Percentiles rank a stretch among this genome's conserved stretches.
phyloP scores from a whole-genome alignment of 129 eudicot species.

The Apium graveolens region DNA sequence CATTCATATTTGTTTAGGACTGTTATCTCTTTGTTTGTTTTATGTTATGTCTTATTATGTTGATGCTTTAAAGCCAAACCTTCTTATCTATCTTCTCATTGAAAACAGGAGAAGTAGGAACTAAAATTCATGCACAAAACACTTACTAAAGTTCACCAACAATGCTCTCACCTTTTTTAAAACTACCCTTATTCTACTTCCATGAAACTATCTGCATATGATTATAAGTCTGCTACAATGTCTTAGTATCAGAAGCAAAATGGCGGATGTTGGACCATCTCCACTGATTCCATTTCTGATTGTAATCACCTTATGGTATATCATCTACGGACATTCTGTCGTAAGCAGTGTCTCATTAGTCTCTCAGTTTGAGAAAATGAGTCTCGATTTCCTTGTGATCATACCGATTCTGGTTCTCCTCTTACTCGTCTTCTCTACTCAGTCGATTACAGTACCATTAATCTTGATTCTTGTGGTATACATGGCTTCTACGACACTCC shows the following conservation, averaged over 20 bases:
- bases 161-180: neutral
- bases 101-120: neutral
- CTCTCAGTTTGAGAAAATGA: neutral
- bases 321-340: constrained; percentile 1
- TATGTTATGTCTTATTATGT: neutral
- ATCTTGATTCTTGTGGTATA: constrained; percentile 1
- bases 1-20: neutral
- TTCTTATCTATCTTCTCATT: neutral
- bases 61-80: constrained; percentile 1
- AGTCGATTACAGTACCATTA: neutral
- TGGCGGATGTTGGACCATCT: constrained; percentile 7
- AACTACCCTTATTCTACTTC: constrained; percentile 1
- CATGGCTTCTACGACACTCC: neutral
- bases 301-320: constrained; percentile 4
- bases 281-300: constrained; percentile 5
- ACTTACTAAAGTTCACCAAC: neutral
- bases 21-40: neutral
- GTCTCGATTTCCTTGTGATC: neutral
- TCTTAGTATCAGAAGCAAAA: neutral
- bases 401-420: constrained; percentile 1
- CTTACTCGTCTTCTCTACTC: neutral
- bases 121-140: constrained; percentile 6
- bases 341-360: neutral
- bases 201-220: neutral
- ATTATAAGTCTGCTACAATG: neutral